phyloP scores from a whole-genome alignment of 139 green algal genomes.

The Cymbomonas tetramitiformis region DNA sequence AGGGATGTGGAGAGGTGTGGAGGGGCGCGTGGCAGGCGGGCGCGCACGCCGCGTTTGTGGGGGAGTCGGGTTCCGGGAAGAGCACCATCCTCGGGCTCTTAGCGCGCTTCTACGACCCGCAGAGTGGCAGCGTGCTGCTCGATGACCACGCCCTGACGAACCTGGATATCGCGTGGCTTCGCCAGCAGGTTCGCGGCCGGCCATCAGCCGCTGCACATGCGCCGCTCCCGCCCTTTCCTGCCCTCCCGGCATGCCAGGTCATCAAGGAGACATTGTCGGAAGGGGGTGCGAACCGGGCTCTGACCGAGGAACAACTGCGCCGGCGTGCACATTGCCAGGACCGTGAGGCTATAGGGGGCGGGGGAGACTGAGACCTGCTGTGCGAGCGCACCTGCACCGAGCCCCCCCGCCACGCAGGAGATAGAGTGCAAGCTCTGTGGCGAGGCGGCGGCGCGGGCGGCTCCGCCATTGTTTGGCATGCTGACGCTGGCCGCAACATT shows the following conservation, averaged over 20 bases:
- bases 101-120: conserved; percentile 79
- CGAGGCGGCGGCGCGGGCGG: too few species aligned
- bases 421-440: too few species aligned
- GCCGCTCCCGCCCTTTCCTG: not conserved
- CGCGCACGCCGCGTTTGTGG: conserved; percentile 58
- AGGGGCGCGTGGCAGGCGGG: conserved; percentile 32
- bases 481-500: too few species aligned
- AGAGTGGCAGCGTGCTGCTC: conserved; percentile 36
- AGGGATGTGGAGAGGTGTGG: too few species aligned
- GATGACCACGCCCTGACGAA: conserved; percentile 62
- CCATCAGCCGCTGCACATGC: conserved; percentile 44
- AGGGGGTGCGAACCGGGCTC: too few species aligned
- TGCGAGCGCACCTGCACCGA: too few species aligned
- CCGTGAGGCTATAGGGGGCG: too few species aligned
- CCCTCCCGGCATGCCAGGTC: not conserved
- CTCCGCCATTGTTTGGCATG: too few species aligned
- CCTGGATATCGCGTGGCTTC: conserved; percentile 51
- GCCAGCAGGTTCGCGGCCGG: conserved; percentile 42
- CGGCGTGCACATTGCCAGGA: too few species aligned
- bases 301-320: too few species aligned
- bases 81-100: conserved; percentile 72
- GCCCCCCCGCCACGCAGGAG: too few species aligned
- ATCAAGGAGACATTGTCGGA: not conserved
- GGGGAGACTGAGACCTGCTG: too few species aligned
- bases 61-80: conserved; percentile 74